Percentiles rank a stretch among this genome's conserved stretches.
Evolutionary conservation across 345 rosid genomes (phyloP).

Genomic region (Salix dunnii): DNA sequence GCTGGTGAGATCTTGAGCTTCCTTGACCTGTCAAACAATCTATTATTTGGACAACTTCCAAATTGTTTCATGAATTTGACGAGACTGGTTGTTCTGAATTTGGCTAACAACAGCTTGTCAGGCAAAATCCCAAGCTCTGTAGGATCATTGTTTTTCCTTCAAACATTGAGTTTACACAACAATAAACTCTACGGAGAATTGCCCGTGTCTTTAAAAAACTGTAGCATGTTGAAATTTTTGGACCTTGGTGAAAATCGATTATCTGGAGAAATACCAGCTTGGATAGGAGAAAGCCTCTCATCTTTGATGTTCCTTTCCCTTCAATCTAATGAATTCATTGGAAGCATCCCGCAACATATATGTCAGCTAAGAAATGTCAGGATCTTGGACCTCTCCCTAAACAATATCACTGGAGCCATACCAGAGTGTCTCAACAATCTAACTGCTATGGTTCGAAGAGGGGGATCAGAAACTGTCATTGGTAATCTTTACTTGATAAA

Average conservation of each 20-base stretch:
- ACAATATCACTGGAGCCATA: constrained; percentile 13
- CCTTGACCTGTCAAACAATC: constrained; percentile 18
- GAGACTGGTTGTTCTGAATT: constrained; percentile 7
- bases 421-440: constrained; percentile 17
- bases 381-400: constrained; percentile 14
- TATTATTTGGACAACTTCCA: constrained; percentile 10
- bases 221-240: constrained; percentile 3
- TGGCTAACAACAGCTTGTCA: constrained; percentile 19
- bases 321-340: constrained; percentile 19
- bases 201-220: constrained; percentile 14
- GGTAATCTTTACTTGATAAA: neutral
- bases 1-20: neutral
- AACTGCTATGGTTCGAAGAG: constrained; percentile 2
- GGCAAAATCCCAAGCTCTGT: constrained; percentile 22
- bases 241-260: constrained; percentile 21
- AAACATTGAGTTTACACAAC: constrained; percentile 17
- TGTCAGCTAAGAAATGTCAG: constrained; percentile 9
- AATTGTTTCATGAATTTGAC: constrained; percentile 1
- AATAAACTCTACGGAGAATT: constrained; percentile 21
- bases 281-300: constrained; percentile 17
- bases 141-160: constrained; percentile 1
- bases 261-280: constrained; percentile 21
- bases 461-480: too few species aligned
- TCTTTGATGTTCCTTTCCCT: constrained; percentile 14
- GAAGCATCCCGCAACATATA: constrained; percentile 7